Evolutionary conservation across 345 rosid species (phyloP), one percentile per base, ranked within the genome.

Genomic region (Lumnitzera racemosa): DNA sequence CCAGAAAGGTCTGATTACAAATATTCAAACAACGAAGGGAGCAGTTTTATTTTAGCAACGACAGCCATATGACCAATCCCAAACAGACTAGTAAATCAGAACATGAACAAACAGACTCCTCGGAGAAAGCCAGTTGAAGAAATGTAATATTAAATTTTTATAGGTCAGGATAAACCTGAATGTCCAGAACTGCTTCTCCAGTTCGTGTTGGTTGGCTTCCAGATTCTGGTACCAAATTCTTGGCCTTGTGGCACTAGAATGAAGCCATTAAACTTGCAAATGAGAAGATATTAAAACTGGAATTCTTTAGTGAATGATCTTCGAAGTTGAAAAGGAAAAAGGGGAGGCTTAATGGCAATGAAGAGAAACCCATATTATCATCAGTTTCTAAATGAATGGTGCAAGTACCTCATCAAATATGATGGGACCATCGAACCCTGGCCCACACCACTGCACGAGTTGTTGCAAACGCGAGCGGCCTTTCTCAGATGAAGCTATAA

Each of bases 141-240:
- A 25, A 11, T 47, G 56, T 52, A 56, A 13, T 27, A 53, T 46
- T n/a, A 20, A 29, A 1, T n/a, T 12, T 68, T 24, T 12, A 65
- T 56, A 66, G 57, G 59, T 67, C 70, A 61, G 56, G 15, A 61
- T 76, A 63, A 74, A 88, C 99, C 99, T 94, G 99, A 74, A 94
- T 82, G 11, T 94, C 99, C 73, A 94, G 78, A 74, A 94, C 97
- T 49, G 97, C 96, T 82, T 87, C 95, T 59, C 99, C 99, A 23
- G 95, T 94, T 63, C 99, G 90, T 47, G 99, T 89, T 54, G 99
- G 96, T 80, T 94, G 97, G 78, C 96, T 87, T 69, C 99, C 99
- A 76, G 99, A 86, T 80, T 94, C 99, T 71, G 99, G 99, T 56
- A 94, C 83, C 81, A 94, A 81, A 78, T 94, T 94, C 74, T 94